Evolutionary conservation across 768 basidiomycete genomes (phyloP).

Genomic region (Fistulinella prunicolor): DNA sequence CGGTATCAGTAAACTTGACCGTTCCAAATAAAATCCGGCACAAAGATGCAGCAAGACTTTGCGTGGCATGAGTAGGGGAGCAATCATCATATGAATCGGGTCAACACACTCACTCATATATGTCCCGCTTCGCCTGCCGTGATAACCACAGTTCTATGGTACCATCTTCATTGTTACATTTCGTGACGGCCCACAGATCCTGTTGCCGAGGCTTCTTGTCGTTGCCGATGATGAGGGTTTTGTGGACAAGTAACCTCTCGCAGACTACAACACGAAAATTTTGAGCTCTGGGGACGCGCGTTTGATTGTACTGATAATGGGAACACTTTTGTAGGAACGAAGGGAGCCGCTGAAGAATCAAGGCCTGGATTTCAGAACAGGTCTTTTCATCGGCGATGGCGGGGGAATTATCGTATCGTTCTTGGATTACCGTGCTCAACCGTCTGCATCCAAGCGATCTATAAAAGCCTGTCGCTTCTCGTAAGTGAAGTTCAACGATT

Average conservation of each 20-base stretch:
- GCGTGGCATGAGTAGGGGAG: neutral
- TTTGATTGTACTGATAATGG: conserved; percentile 54
- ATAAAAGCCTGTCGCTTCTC: conserved; percentile 59
- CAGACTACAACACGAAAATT: conserved; percentile 68
- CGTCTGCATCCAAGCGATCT: conserved; percentile 63
- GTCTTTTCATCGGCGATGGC: conserved; percentile 46
- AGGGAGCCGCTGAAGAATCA: conserved; percentile 76
- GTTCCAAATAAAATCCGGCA: conserved; percentile 73
- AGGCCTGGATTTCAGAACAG: conserved; percentile 45
- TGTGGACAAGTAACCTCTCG: conserved; percentile 56
- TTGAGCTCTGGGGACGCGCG: conserved; percentile 49
- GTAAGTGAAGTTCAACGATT: neutral
- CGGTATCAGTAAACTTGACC: conserved; percentile 76
- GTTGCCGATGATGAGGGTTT: conserved; percentile 52
- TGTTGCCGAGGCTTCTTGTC: conserved; percentile 44
- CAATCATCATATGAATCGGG: neutral
- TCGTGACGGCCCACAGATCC: conserved; percentile 68
- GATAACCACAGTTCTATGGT: conserved; percentile 73
- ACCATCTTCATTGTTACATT: conserved; percentile 39
- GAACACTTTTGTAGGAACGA: conserved; percentile 85
- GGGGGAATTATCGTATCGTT: conserved; percentile 58
- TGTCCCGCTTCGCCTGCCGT: conserved; percentile 64
- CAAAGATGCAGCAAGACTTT: conserved; percentile 76
- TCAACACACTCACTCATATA: conserved; percentile 79
- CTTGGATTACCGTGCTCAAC: conserved; percentile 66